Evolutionary conservation across 176 grass and related monocot species (phyloP).

Genomic region (Aegilops bicornis): DNA sequence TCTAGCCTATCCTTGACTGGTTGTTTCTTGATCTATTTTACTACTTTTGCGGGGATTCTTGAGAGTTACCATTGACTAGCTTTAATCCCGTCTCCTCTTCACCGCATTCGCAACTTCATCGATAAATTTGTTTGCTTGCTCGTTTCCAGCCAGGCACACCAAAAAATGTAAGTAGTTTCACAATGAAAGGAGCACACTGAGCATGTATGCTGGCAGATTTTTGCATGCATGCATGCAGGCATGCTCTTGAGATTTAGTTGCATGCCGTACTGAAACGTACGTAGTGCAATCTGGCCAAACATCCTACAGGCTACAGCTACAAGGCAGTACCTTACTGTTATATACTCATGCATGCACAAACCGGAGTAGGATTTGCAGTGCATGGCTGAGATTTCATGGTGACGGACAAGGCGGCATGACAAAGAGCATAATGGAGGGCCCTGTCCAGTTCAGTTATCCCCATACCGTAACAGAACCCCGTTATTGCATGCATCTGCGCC

Average conservation of each 20-base stretch:
- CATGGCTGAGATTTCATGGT: not conserved
- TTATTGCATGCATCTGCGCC: not conserved
- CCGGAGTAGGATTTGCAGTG: not conserved
- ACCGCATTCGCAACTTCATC: too few relatives aligned
- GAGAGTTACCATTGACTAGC: not conserved
- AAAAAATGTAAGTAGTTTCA: too few relatives aligned
- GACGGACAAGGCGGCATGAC: slow-evolving; percentile 42
- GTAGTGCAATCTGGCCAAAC: too few relatives aligned
- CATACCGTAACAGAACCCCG: slow-evolving; percentile 31
- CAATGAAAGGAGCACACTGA: too few relatives aligned
- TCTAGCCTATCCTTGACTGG: not conserved
- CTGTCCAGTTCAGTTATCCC: slow-evolving; percentile 18
- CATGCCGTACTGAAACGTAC: too few relatives aligned
- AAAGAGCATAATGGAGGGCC: slow-evolving; percentile 46
- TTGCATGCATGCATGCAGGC: too few relatives aligned
- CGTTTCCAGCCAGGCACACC: too few relatives aligned
- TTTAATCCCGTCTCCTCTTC: not conserved
- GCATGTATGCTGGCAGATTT: too few relatives aligned
- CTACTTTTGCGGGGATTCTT: not conserved
- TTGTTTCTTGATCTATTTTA: not conserved
- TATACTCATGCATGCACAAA: not conserved
- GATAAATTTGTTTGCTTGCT: too few relatives aligned
- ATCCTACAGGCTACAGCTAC: too few relatives aligned
- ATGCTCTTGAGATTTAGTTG: too few relatives aligned
- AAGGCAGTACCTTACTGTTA: not conserved